Evolutionary conservation across 768 basidiomycete genomes (phyloP).

Genomic region (Naganishia onofrii): DNA sequence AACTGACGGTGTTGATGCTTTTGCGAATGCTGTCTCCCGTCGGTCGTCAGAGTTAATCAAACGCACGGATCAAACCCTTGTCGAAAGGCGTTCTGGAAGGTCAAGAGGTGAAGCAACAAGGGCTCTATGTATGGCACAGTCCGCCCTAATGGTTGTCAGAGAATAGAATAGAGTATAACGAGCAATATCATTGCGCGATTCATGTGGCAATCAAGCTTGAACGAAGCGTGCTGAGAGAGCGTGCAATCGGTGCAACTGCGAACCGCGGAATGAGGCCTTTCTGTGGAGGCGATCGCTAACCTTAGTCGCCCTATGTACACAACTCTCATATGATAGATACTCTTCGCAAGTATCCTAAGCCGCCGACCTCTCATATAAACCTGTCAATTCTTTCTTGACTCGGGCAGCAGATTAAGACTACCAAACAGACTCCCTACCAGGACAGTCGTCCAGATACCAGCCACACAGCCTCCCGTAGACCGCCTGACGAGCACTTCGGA

Average conservation of each 20-base stretch:
- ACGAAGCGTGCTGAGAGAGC: background rate
- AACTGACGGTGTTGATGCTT: background rate
- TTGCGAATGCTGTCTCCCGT: background rate
- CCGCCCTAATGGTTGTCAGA: background rate
- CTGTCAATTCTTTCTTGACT: too few species aligned
- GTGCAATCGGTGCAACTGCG: background rate
- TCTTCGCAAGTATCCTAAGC: background rate
- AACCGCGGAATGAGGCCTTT: background rate
- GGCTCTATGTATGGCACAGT: background rate
- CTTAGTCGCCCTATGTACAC: background rate
- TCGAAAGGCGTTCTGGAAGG: background rate
- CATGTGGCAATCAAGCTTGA: background rate
- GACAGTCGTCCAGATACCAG: background rate
- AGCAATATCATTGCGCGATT: background rate
- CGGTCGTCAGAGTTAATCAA: background rate
- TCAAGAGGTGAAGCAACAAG: background rate
- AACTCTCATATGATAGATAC: background rate
- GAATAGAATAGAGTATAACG: background rate
- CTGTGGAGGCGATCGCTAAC: too few species aligned
- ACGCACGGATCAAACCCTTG: background rate
- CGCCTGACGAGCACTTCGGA: conserved; percentile 15
- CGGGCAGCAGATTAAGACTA: too few species aligned
- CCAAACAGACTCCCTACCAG: background rate
- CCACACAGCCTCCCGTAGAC: background rate
- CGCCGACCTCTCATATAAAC: background rate